Base-by-base conservation (phyloP, 2,329 filamentous ascomycete genomes). In the Neofusicoccum kwambonambiense region DNA sequence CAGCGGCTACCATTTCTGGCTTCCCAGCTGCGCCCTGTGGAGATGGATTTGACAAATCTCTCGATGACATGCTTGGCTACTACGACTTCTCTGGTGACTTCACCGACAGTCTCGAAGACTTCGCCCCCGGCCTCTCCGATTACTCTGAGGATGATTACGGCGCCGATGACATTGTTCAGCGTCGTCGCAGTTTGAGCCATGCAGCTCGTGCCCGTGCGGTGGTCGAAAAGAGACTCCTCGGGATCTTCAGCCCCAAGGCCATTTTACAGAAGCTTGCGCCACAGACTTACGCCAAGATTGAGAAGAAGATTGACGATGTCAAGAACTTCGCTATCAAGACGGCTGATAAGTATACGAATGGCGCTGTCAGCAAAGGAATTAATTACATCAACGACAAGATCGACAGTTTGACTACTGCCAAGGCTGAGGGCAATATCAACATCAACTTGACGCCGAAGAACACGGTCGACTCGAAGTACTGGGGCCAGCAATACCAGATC, bases 381-480 rank as follows among this genome's bases (percentile, higher is more conserved):
- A 56, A 54, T 34, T 54, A 39, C 35, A 54, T 54, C 51, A 54
- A 39, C 35, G 51, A 54, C 17, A 54, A 54, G 51, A 39, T 54
- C 17, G 51, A 54, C 35, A 54, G 51, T 34, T 11, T 54, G n/a
- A 54, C 51, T 9, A 54, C 34, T n/a, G 51, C 51, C 35, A 54
- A 54, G 35, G 34, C 51, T 19, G 51, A 39, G 17, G 51, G 52
- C 1, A 56, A 56, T 19, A 27, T 56, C 37, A 56, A 41, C 19
- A 56, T 56, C 35, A 56, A 56, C 37, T 37, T 56, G 12, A 41
- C 19, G 5, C 52, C 52, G 19, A 56, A 41, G 17, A n/a, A 13
- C 37, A 27, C n/a, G 17, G 52, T 56, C 37, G 52, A 56, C 52
- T 56, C 52, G n/a, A 56, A 56, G 52, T 56, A 56, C 52, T 56